phyloP scores from a whole-genome alignment of 768 basidiomycete species.

The Leccinum variicolor region DNA sequence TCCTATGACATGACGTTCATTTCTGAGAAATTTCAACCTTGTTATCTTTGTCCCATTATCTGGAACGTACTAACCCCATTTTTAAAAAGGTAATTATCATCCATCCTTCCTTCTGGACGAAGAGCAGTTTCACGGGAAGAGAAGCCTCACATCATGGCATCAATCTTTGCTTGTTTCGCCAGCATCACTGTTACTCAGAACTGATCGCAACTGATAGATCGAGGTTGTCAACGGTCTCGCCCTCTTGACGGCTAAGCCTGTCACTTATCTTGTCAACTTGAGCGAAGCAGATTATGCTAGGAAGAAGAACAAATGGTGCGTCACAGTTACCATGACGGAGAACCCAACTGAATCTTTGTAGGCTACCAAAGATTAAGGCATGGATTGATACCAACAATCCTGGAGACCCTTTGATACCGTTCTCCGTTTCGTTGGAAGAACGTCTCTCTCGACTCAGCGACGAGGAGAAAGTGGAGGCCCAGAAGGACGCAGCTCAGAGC shows the following conservation, averaged over 20 bases:
- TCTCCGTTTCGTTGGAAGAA: conserved; percentile 95
- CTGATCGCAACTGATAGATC: conserved; percentile 48
- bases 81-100: conserved; percentile 23
- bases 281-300: conserved; percentile 92
- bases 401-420: conserved; percentile 93
- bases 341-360: conserved; percentile 23
- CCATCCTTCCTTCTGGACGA: conserved; percentile 39
- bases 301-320: conserved; percentile 98
- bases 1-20: conserved; percentile 59
- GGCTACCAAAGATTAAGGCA: conserved; percentile 93
- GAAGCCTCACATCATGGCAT: conserved; percentile 55
- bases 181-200: conserved; percentile 1
- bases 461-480: conserved; percentile 76
- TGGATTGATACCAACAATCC: conserved; percentile 98
- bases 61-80: conserved; percentile 4
- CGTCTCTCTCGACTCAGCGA: conserved; percentile 59
- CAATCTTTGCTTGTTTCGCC: background rate
- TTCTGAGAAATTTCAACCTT: conserved; percentile 35
- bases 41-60: background rate
- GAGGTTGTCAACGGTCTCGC: conserved; percentile 87
- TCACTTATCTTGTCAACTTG: conserved; percentile 97
- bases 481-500: conserved; percentile 72
- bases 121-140: conserved; percentile 69
- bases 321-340: background rate
- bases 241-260: conserved; percentile 94